These are phyloP conservation scores for Volvox carteri DNA, from an alignment of 163 green algal species.

Conservation along the genomic window DNA sequence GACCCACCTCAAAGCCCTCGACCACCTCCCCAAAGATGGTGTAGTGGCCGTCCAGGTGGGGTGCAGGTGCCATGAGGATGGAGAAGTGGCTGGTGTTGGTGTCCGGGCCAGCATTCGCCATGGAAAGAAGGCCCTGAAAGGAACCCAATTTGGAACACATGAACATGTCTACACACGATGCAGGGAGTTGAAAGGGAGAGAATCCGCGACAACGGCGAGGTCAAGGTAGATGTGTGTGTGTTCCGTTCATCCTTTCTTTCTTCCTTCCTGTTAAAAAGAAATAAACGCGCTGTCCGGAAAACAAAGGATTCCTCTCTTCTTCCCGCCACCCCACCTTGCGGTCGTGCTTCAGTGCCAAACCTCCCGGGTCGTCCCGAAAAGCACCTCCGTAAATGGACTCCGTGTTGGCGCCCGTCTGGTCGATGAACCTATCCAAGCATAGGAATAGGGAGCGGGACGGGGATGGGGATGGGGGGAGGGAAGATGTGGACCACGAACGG, in stretches of 20 bases:
- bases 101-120: slow-evolving; percentile 88
- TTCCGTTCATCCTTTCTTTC: too few species aligned
- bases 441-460: neutral
- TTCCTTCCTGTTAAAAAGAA: too few species aligned
- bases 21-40: slow-evolving; percentile 89
- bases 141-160: too few species aligned
- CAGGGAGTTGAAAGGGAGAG: neutral
- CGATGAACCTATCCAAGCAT: slow-evolving; percentile 40
- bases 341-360: slow-evolving; percentile 83
- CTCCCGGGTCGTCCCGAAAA: slow-evolving; percentile 87
- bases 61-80: slow-evolving; percentile 87
- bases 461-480: neutral
- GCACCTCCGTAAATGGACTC: slow-evolving; percentile 83
- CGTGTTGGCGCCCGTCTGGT: slow-evolving; percentile 76
- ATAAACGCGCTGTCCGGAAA: too few species aligned
- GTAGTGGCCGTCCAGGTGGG: slow-evolving; percentile 73
- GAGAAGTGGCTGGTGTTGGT: slow-evolving; percentile 91
- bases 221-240: too few species aligned
- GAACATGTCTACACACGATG: neutral
- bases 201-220: too few species aligned
- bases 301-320: too few species aligned
- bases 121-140: slow-evolving; percentile 80
- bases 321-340: slow-evolving; percentile 63
- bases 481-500: neutral
- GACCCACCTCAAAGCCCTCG: slow-evolving; percentile 67